A percentile compares a stretch with the other conserved stretches of the same genome.
These are phyloP conservation scores for Backusella parvicylindrica DNA, from an alignment of 192 early-diverging fungal genomes.

Conservation along the genomic window DNA sequence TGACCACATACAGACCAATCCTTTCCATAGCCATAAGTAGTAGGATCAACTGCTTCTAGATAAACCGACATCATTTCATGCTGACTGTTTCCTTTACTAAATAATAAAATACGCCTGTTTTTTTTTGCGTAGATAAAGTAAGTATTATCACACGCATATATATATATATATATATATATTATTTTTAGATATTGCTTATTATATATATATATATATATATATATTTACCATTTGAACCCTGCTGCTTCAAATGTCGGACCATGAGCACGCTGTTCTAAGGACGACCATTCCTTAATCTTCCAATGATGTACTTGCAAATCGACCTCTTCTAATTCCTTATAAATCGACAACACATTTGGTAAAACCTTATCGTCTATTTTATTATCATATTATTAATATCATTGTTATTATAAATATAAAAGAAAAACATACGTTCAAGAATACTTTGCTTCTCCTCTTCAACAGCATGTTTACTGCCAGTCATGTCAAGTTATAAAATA, in stretches of 20 bases:
- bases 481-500: background rate
- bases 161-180: background rate
- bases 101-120: constrained; percentile 81
- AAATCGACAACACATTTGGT: background rate
- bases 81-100: constrained; percentile 82
- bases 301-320: constrained; percentile 14
- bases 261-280: background rate
- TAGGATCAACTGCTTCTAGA: constrained; percentile 64
- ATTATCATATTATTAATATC: background rate
- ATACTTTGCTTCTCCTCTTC: background rate
- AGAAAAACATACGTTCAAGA: background rate
- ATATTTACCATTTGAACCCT: constrained; percentile 16
- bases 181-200: background rate
- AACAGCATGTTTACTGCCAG: background rate
- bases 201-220: background rate
- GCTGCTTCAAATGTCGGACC: constrained; percentile 16
- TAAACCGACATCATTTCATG: constrained; percentile 76
- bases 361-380: background rate
- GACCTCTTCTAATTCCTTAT: constrained; percentile 7
- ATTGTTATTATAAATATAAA: background rate
- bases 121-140: background rate
- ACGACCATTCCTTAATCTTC: constrained; percentile 13
- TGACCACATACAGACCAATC: constrained; percentile 82
- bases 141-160: background rate
- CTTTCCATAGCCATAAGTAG: constrained; percentile 38